Conservation (phyloP, 1,284 basidiomycete species). For the Irpex rosettiformis region DNA sequence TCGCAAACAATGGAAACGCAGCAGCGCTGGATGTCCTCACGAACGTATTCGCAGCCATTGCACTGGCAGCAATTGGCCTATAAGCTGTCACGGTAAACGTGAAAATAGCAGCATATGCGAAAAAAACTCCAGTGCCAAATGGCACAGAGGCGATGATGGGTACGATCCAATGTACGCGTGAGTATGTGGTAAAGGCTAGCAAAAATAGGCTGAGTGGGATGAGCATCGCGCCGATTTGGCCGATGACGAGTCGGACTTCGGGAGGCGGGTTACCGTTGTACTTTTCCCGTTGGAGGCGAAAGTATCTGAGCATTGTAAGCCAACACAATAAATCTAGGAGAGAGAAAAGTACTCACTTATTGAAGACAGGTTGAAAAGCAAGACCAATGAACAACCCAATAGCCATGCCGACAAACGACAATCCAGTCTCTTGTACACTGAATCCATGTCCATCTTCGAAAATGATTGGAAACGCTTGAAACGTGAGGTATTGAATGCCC, state of each 20-base stretch:
- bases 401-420: slow-evolving; percentile 72
- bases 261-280: slow-evolving; percentile 58
- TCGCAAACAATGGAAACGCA: slow-evolving; percentile 67
- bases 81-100: slow-evolving; percentile 73
- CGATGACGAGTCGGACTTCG: slow-evolving; percentile 65
- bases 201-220: slow-evolving; percentile 68
- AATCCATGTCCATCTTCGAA: slow-evolving; percentile 63
- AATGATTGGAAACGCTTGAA: slow-evolving; percentile 70
- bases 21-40: slow-evolving; percentile 66
- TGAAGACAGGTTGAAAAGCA: slow-evolving; percentile 61
- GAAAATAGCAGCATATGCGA: slow-evolving; percentile 66
- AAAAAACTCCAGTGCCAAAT: slow-evolving; percentile 57
- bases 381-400: slow-evolving; percentile 62
- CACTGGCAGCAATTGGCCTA: slow-evolving; percentile 73
- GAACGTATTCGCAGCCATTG: slow-evolving; percentile 73
- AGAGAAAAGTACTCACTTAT: slow-evolving; percentile 34
- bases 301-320: slow-evolving; percentile 10
- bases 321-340: neutral
- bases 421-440: slow-evolving; percentile 54
- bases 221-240: slow-evolving; percentile 67
- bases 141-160: slow-evolving; percentile 64
- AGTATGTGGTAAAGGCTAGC: slow-evolving; percentile 72
- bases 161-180: slow-evolving; percentile 67
- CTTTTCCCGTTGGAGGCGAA: slow-evolving; percentile 27
- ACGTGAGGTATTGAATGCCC: slow-evolving; percentile 74